Percentiles rank a stretch among this genome's conserved stretches.
Evolutionary conservation across 2,329 filamentous ascomycete genomes (phyloP).

Genomic region (Fusarium concolor): DNA sequence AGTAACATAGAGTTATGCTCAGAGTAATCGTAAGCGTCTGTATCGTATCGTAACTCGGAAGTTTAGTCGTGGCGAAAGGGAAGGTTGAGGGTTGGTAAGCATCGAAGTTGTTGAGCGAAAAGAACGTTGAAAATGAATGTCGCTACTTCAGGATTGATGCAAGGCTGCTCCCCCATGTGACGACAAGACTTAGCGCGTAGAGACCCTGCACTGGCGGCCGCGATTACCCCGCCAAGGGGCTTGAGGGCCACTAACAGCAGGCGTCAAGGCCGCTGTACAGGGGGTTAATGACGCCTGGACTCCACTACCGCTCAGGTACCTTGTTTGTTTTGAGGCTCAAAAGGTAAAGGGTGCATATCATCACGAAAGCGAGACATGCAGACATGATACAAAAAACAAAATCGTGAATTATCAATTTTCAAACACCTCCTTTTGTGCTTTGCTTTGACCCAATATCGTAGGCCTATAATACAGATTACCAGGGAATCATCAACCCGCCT

Average conservation of each 20-base stretch:
- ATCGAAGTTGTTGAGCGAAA: constrained; percentile 17
- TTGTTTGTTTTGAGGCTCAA: constrained; percentile 1
- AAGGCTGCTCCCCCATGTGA: constrained; percentile 38
- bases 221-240: constrained; percentile 29
- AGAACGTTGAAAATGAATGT: constrained; percentile 22
- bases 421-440: constrained; percentile 38
- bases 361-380: too few species aligned
- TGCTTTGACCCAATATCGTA: constrained; percentile 23
- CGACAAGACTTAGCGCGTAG: constrained; percentile 22
- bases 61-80: not conserved
- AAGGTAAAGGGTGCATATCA: not conserved
- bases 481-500: constrained; percentile 23
- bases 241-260: constrained; percentile 17
- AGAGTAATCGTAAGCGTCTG: constrained; percentile 10
- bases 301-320: constrained; percentile 10
- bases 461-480: constrained; percentile 36
- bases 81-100: not conserved
- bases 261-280: constrained; percentile 20
- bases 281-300: constrained; percentile 1
- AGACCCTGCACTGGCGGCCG: constrained; percentile 33
- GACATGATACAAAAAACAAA: constrained; percentile 1
- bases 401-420: constrained; percentile 40
- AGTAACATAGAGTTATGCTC: not conserved
- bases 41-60: not conserved
- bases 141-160: constrained; percentile 23